Evolutionary conservation across 257 asterid genomes (phyloP), one percentile per base, ranked within the genome.

Genomic region (Petunia axillaris): DNA sequence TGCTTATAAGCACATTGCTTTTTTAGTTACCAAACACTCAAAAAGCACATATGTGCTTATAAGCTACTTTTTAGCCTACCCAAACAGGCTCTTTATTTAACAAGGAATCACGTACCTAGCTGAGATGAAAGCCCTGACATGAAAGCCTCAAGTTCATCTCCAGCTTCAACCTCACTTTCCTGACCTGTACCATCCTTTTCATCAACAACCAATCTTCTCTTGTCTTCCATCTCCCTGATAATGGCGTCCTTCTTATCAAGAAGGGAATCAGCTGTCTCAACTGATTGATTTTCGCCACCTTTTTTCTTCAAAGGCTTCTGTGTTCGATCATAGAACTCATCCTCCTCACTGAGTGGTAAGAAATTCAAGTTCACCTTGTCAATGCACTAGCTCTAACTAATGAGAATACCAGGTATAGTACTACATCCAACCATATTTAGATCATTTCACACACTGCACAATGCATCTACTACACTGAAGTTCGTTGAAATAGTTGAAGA

Each of bases 211-310:
- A 86, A 76, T 78, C 85, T 91, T 84, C 85, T 88, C 90, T 78
- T 89, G 60, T 89, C 94, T 84, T 92, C 90, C 57, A 96, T 92
- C 86, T 89, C 88, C 84, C 84, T 88, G 15, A 75, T 75, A 80
- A 96, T 88, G 41, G 87, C 86, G 81, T 94, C 95, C 87, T 88
- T 92, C 92, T 92, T 96, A 85, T 91, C 98, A 82, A 96, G 98
- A 84, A 96, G 97, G 79, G 99, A 89, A 85, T 96, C 97, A 58
- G 98, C 97, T 55, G 99, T 94, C 86, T 96, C 98, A 60, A 96
- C 86, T 59, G 99, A 89, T 85, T 89, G 91, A 85, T 82, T 88
- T 83, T 89, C 96, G 60, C 91, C 94, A 80, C 68, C 84, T 87
- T 86, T 95, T 76, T 25, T 84, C 84, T 96, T 94, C 36, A 85